Base-by-base conservation (phyloP, 1,139 yeast genomes). In the Maudiozyma humilis region DNA sequence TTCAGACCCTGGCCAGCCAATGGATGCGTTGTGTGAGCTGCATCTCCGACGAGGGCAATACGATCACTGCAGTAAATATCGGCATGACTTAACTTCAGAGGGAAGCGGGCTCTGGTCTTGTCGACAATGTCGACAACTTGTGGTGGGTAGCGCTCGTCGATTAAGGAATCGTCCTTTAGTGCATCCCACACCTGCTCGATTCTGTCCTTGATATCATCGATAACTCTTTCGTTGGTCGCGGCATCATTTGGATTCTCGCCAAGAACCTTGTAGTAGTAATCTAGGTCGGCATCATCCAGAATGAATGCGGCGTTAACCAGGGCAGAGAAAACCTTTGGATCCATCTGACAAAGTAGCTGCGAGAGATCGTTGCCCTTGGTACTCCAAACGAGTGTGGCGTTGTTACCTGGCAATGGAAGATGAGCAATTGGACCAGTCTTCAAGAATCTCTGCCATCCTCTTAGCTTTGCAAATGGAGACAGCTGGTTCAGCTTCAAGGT, bases 1-100 rank as follows among this genome's bases (percentile, higher is more conserved):
- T 91, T 91, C 48, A 91, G 74, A 14, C 99, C 98, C 65, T 93
- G 98, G 3, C 99, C 99, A 2, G 97, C 97, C 47, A 91, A 71
- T 2, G 99, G 98, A 62, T 91, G 98, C 1, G 95, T 86, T 0
- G 97, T 83, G 55, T 91, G 99, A 0, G 97, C 98, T 1, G 99
- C 98, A 65, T 91, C 99, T 17, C 99, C 98, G 8, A 91, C 83
- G 17, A 91, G 69, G 0, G 97, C 98, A 30, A 89, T 75, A 52
- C 98, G 72, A 4, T 85, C 89, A 1, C 79, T 77, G 14, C 86
- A 78, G 60, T 93, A 91, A 1, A 85, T 76, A 57, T 91, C 97
- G 2, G 96, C 95, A 59, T 93, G 97, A 20, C 89, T 79, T 70
- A 89, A 66, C 52, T 82, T 81, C 53, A 93, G 69, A 5, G 98